A percentile compares a stretch with the other conserved stretches of the same genome.
Evolutionary conservation across 495 filamentous ascomycete genomes (phyloP).

Genomic region (Penicillium coprophilum): DNA sequence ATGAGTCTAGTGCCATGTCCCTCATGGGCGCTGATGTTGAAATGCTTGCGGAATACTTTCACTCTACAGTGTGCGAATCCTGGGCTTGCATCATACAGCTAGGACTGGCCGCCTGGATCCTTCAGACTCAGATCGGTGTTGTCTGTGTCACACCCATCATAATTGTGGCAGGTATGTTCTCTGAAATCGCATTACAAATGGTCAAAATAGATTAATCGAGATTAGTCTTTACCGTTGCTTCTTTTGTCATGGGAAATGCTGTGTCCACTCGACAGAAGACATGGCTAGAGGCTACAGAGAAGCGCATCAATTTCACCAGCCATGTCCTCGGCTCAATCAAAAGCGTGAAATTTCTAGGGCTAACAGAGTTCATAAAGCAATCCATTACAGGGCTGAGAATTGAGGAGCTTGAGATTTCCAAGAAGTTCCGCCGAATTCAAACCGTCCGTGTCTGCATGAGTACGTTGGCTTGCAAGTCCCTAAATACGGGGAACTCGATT

Average conservation of each 20-base stretch:
- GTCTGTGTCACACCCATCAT: constrained; percentile 48
- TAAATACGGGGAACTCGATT: too few relatives aligned
- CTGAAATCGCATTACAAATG: neutral
- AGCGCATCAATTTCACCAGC: constrained; percentile 49
- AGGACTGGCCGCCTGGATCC: constrained; percentile 51
- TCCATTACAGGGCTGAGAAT: constrained; percentile 14
- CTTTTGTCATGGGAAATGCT: constrained; percentile 44
- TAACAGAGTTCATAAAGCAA: constrained; percentile 17
- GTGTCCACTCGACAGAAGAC: constrained; percentile 43
- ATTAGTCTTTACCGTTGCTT: constrained; percentile 8
- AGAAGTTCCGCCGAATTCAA: constrained; percentile 15
- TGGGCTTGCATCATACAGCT: constrained; percentile 58
- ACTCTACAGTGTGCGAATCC: constrained; percentile 45
- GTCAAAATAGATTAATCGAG: neutral
- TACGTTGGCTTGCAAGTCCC: neutral
- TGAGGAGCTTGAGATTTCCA: constrained; percentile 20
- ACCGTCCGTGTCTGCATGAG: constrained; percentile 17
- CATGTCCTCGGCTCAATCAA: constrained; percentile 21
- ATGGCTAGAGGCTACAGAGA: constrained; percentile 55
- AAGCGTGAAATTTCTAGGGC: constrained; percentile 21
- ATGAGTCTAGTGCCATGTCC: constrained; percentile 50
- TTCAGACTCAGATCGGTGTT: constrained; percentile 52
- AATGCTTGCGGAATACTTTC: constrained; percentile 42
- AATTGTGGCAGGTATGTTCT: constrained; percentile 43
- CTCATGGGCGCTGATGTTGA: constrained; percentile 60